phyloP scores from a whole-genome alignment of 345 rosid genomes.

The Populus deltoides region DNA sequence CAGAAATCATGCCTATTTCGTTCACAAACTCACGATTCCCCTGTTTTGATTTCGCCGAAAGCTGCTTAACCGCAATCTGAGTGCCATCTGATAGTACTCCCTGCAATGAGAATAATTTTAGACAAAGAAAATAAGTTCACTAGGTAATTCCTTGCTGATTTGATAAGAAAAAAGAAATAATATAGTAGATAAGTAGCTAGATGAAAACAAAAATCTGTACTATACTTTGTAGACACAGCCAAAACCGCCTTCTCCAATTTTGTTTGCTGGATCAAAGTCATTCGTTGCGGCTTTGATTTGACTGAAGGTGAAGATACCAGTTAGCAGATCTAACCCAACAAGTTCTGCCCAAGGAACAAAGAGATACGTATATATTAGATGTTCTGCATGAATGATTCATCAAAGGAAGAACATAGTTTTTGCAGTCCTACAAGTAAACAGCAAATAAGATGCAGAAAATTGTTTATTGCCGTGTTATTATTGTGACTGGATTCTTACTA shows the following conservation, averaged over 20 bases:
- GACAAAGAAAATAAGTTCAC: neutral
- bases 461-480: too few species aligned
- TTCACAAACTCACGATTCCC: constrained; percentile 58
- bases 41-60: constrained; percentile 51
- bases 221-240: constrained; percentile 62
- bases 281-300: constrained; percentile 52
- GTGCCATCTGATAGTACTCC: constrained; percentile 48
- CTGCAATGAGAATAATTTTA: constrained; percentile 26
- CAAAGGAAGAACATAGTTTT: too few species aligned
- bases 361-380: neutral
- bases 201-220: neutral
- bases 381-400: neutral
- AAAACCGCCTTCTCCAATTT: constrained; percentile 71
- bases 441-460: too few species aligned
- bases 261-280: constrained; percentile 47
- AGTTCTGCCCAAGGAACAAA: constrained; percentile 27
- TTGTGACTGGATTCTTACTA: too few species aligned
- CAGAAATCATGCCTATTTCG: constrained; percentile 63
- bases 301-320: constrained; percentile 43
- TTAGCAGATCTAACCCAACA: constrained; percentile 38
- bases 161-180: too few species aligned
- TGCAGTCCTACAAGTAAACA: too few species aligned
- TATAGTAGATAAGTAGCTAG: too few species aligned
- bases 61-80: constrained; percentile 50
- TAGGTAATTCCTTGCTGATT: too few species aligned